Conservation (phyloP, 2,329 filamentous ascomycete genomes). For the Xylariales sp. region DNA sequence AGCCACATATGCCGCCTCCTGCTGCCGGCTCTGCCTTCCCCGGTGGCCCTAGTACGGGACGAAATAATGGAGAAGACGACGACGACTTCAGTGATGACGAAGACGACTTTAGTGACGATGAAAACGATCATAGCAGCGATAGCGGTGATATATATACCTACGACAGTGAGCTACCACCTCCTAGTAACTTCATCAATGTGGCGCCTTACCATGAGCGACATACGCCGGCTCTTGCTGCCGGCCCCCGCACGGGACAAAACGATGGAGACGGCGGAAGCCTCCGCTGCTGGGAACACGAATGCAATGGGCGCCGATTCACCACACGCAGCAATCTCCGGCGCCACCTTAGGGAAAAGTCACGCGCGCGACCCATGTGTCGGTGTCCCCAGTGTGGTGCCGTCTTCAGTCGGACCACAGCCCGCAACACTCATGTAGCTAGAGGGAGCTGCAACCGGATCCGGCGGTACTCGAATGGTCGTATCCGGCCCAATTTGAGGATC, state of each 20-base stretch:
- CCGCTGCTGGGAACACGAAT: slow-evolving; percentile 90
- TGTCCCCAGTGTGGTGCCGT: slow-evolving; percentile 5
- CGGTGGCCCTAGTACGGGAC: no score
- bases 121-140: not conserved
- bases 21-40: no score
- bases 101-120: not conserved
- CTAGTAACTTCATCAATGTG: not conserved
- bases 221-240: not conserved
- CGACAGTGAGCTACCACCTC: not conserved
- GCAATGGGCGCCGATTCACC: slow-evolving; percentile 91
- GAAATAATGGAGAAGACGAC: not conserved
- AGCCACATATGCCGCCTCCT: no score
- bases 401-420: slow-evolving; percentile 7
- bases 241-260: not conserved
- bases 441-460: slow-evolving; percentile 3
- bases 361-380: not conserved
- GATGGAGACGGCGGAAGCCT: not conserved
- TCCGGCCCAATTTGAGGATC: not conserved
- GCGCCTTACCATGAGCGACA: not conserved
- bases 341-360: slow-evolving; percentile 87
- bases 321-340: slow-evolving; percentile 92
- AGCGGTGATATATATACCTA: not conserved
- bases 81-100: not conserved
- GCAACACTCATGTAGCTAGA: slow-evolving; percentile 6
- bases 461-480: slow-evolving; percentile 1